These are phyloP conservation scores for Saccharomycopsis guyanensis DNA, from an alignment of 805 yeast species.

Conservation along the genomic window DNA sequence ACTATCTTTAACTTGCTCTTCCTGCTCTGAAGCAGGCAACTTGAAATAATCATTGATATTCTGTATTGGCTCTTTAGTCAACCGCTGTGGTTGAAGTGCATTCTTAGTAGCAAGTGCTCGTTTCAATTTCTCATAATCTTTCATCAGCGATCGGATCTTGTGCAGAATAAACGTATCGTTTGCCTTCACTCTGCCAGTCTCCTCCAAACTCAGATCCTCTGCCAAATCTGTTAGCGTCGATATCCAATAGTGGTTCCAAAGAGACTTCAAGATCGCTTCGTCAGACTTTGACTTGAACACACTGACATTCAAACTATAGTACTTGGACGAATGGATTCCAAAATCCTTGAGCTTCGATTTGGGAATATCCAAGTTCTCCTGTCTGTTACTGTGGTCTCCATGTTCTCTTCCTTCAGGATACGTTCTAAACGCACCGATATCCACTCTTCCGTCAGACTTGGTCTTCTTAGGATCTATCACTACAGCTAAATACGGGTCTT, in stretches of 20 bases:
- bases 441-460: conserved; percentile 52
- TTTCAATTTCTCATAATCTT: too few relatives aligned
- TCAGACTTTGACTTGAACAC: conserved; percentile 51
- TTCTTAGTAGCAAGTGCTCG: not conserved
- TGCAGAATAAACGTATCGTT: too few relatives aligned
- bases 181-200: too few relatives aligned
- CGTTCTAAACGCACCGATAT: conserved; percentile 86
- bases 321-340: conserved; percentile 64
- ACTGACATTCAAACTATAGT: conserved; percentile 58
- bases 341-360: conserved; percentile 49
- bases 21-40: not conserved
- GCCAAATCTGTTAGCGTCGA: conserved; percentile 27
- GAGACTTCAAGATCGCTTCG: conserved; percentile 33
- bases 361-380: conserved; percentile 29
- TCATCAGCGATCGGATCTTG: too few relatives aligned
- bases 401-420: conserved; percentile 36
- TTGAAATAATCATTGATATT: not conserved
- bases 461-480: conserved; percentile 82
- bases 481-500: conserved; percentile 85
- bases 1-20: not conserved
- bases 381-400: conserved; percentile 6
- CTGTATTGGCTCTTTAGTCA: not conserved
- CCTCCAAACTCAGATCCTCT: too few relatives aligned
- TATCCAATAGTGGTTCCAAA: conserved; percentile 43
- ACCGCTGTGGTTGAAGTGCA: not conserved